Evolutionary conservation across 106 monocot species (phyloP), one percentile per base, ranked within the genome.

Genomic region (Allium sativum): DNA sequence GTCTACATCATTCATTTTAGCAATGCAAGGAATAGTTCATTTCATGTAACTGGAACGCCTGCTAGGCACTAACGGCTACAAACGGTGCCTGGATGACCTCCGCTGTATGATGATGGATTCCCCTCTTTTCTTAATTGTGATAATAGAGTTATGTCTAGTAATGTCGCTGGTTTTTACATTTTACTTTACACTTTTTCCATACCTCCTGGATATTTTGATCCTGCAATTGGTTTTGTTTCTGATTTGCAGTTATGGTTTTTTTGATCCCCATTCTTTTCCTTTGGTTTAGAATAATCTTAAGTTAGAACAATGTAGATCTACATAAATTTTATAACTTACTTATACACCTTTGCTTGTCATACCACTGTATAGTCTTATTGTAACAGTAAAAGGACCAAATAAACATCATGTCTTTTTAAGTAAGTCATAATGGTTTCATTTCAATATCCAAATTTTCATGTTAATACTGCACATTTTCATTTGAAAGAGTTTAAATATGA

Each of bases 61-160:
- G 91, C 76, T 4, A 98, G 42, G 61, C 96, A 98, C 96, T 91
- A 98, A 53, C 91, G 96, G 78, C 96, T 98, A 65, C 96, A 98
- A 65, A 91, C 96, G 14, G 70, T 78, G 54, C 82, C 82, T 0
- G 82, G 0, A 42, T 85, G 84, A 21, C 65, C 91, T 4, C 96
- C 96, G 44, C 84, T 88, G 76, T 87, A 91, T 1, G 51, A 55
- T 3, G 90, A 79, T 7, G 96, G 96, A 68, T 98, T 91, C 7
- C 71, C 96, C 52, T 98, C 96, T 65, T 82, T 87, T 65, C 96
- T 84, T 1, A 98, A 82, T 51, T 98, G 91, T 0, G 96, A 98
- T 19, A 98, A 69, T 45, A 91, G 71, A 13, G 96, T 88, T 58
- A 98, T 65, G 69, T 98, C 96, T 2, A 98, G 78, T 45, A 98